These are phyloP conservation scores for Mycena amicta DNA, from an alignment of 768 basidiomycete genomes.

Conservation along the genomic window DNA sequence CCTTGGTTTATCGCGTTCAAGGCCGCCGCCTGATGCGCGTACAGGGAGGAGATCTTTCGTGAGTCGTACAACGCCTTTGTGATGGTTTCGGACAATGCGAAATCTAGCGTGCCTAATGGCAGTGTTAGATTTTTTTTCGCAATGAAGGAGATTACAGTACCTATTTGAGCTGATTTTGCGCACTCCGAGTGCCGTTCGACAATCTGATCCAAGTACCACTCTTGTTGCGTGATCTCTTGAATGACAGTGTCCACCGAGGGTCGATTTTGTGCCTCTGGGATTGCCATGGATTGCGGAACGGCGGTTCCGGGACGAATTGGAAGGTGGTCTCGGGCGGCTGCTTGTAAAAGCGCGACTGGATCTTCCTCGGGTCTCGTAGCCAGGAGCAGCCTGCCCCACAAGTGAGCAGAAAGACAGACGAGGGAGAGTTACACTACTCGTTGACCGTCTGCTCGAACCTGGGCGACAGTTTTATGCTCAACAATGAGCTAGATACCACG, in stretches of 20 bases:
- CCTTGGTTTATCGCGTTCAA: slow-evolving; percentile 61
- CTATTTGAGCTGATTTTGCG: slow-evolving; percentile 53
- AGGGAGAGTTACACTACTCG: slow-evolving; percentile 47
- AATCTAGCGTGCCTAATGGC: slow-evolving; percentile 38
- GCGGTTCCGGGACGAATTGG: slow-evolving; percentile 58
- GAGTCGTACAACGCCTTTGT: slow-evolving; percentile 55
- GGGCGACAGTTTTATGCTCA: neutral
- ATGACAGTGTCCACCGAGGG: slow-evolving; percentile 62
- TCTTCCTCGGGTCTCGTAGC: slow-evolving; percentile 59
- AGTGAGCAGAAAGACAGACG: neutral
- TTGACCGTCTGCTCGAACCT: slow-evolving; percentile 66
- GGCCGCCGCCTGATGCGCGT: slow-evolving; percentile 71
- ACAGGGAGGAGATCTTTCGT: slow-evolving; percentile 65
- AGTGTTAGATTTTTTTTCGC: neutral
- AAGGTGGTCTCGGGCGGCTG: slow-evolving; percentile 69
- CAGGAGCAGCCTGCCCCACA: slow-evolving; percentile 51
- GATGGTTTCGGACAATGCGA: slow-evolving; percentile 61
- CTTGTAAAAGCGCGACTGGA: slow-evolving; percentile 61
- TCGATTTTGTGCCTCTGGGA: slow-evolving; percentile 52
- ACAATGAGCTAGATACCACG: neutral
- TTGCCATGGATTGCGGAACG: slow-evolving; percentile 23
- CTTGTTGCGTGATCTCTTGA: slow-evolving; percentile 54
- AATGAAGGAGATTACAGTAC: slow-evolving; percentile 31
- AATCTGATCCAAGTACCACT: slow-evolving; percentile 77
- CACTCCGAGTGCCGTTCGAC: slow-evolving; percentile 54